phyloP scores from a whole-genome alignment of 2,329 filamentous ascomycete species.

The Sporothrix protearum region DNA sequence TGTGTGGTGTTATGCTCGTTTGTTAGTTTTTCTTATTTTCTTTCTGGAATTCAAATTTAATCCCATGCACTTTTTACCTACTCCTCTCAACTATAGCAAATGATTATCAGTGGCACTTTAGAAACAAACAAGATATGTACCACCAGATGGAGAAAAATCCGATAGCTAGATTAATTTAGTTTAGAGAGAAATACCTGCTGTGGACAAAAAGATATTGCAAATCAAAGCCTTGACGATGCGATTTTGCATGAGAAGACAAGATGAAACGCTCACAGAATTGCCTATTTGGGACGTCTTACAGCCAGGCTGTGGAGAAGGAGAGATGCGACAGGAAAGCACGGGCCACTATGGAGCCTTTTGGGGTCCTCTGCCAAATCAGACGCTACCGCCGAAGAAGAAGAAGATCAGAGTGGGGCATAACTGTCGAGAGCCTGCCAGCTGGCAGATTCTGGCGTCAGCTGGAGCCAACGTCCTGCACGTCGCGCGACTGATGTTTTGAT shows the following conservation, averaged over 20 bases:
- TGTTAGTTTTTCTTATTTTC: not conserved
- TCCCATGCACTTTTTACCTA: not conserved
- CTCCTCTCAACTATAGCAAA: not conserved
- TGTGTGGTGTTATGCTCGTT: not conserved
- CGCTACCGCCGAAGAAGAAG: not conserved
- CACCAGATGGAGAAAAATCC: not conserved
- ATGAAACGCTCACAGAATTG: constrained; percentile 11
- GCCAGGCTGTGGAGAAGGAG: not conserved
- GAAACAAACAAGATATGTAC: not conserved
- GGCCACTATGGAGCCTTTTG: not conserved
- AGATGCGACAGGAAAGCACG: constrained; percentile 8
- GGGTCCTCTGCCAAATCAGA: not conserved
- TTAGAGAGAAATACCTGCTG: too few species aligned
- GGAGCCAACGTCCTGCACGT: not conserved
- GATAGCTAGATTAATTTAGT: not conserved
- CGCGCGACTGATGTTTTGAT: constrained; percentile 6
- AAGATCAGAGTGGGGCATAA: not conserved
- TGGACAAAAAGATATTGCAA: not conserved
- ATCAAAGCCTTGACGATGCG: not conserved
- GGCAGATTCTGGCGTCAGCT: not conserved
- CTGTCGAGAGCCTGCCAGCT: not conserved
- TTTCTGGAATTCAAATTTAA: not conserved
- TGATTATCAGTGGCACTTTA: too few species aligned
- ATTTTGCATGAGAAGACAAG: not conserved
- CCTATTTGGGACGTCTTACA: constrained; percentile 22